A percentile compares a stretch with the other conserved stretches of the same genome.
Conservation (phyloP, 1,284 basidiomycete genomes). For the Golubevia sp. region DNA sequence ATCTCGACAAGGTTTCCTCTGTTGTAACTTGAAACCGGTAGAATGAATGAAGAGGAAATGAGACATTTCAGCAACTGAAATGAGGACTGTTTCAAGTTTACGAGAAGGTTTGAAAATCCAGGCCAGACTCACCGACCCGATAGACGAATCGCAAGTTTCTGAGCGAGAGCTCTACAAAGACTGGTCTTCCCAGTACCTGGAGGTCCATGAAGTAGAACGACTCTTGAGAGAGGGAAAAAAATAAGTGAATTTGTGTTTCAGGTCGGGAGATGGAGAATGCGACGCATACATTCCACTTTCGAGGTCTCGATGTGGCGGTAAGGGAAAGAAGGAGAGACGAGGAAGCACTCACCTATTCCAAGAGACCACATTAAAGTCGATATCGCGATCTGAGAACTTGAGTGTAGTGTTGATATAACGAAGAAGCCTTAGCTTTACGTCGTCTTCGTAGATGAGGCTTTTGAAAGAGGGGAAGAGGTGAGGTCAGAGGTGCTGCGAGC, state of each 20-base stretch:
- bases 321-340: background rate
- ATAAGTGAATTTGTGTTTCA: no score
- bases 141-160: constrained; percentile 90
- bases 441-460: constrained; percentile 84
- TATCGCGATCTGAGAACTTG: constrained; percentile 81
- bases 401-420: constrained; percentile 94
- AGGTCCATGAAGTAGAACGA: constrained; percentile 91
- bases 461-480: constrained; percentile 62
- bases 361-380: constrained; percentile 88
- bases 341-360: constrained; percentile 78
- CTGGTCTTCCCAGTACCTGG: constrained; percentile 98
- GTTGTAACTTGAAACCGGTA: no score
- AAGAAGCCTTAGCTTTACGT: constrained; percentile 84
- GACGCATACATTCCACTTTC: background rate
- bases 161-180: constrained; percentile 88
- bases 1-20: constrained; percentile 90
- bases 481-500: background rate
- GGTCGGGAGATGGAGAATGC: background rate
- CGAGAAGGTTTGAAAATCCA: background rate
- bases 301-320: background rate
- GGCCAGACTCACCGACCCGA: constrained; percentile 71
- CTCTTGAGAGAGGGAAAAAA: constrained; percentile 57
- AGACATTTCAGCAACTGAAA: background rate
- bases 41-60: background rate
- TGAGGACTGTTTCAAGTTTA: no score